These are phyloP conservation scores for Alisma plantagoaquatica DNA, from an alignment of 106 monocot genomes.

Conservation along the genomic window DNA sequence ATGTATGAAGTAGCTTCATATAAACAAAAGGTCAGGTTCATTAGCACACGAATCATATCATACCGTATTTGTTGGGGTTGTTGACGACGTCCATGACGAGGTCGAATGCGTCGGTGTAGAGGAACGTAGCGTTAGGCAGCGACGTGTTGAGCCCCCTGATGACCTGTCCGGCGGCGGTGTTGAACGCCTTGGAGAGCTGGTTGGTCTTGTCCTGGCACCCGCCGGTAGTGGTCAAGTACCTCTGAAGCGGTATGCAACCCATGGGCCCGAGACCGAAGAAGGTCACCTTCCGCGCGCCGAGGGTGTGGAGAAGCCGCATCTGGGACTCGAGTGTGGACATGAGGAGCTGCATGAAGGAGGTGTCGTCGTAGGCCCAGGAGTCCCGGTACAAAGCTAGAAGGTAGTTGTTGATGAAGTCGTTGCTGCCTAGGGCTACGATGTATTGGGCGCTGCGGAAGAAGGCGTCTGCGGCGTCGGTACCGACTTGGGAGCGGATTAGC, in stretches of 20 bases:
- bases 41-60: background rate
- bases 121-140: constrained; percentile 63
- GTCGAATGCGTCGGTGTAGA: constrained; percentile 72
- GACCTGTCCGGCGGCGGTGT: constrained; percentile 31
- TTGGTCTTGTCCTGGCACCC: constrained; percentile 67
- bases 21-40: background rate
- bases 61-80: constrained; percentile 51
- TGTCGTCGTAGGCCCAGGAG: constrained; percentile 68
- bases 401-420: constrained; percentile 97
- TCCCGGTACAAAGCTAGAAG: constrained; percentile 71
- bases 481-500: constrained; percentile 65
- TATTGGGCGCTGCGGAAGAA: constrained; percentile 67
- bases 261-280: constrained; percentile 94
- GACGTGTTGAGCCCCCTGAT: constrained; percentile 26
- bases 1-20: background rate
- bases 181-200: constrained; percentile 58
- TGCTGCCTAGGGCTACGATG: constrained; percentile 74
- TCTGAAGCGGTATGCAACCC: constrained; percentile 94
- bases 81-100: constrained; percentile 62
- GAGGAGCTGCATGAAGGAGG: constrained; percentile 52
- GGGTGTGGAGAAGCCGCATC: constrained; percentile 40
- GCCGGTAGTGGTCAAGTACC: constrained; percentile 45
- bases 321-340: constrained; percentile 47
- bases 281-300: constrained; percentile 54
- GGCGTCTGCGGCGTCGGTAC: constrained; percentile 29